Evolutionary conservation across 1,139 yeast genomes (phyloP).

Genomic region (Saccharomyces hybrid): DNA sequence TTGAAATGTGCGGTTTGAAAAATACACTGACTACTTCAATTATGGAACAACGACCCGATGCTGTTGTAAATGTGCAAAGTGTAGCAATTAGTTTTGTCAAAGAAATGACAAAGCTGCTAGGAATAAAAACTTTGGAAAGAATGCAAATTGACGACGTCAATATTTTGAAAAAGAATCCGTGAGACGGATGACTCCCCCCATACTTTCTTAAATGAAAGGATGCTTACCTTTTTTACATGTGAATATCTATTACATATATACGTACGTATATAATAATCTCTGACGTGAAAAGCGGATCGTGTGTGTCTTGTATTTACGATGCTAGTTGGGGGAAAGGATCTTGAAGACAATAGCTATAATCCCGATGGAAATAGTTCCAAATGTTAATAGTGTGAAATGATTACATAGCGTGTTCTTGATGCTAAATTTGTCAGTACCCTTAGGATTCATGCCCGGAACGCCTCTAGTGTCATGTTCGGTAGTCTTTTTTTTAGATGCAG

Average conservation of each 20-base stretch:
- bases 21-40: slow-evolving; percentile 50
- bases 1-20: slow-evolving; percentile 82
- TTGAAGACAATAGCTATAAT: slow-evolving; percentile 3
- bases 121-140: slow-evolving; percentile 40
- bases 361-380: slow-evolving; percentile 4
- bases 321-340: not conserved
- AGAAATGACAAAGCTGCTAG: slow-evolving; percentile 44
- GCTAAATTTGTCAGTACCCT: not conserved
- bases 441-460: not conserved
- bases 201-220: not conserved
- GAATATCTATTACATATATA: not conserved
- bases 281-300: not conserved
- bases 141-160: slow-evolving; percentile 29
- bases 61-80: slow-evolving; percentile 31
- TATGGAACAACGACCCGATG: slow-evolving; percentile 23
- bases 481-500: not conserved
- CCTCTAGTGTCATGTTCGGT: not conserved
- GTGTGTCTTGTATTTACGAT: not conserved
- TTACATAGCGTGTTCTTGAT: not conserved
- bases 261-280: not conserved
- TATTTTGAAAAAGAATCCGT: slow-evolving; percentile 6
- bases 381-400: slow-evolving; percentile 1
- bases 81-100: slow-evolving; percentile 47
- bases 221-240: not conserved
- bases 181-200: not conserved